Base-by-base conservation (phyloP, 169 alveolate species). In the Plasmodium vinckei region DNA sequence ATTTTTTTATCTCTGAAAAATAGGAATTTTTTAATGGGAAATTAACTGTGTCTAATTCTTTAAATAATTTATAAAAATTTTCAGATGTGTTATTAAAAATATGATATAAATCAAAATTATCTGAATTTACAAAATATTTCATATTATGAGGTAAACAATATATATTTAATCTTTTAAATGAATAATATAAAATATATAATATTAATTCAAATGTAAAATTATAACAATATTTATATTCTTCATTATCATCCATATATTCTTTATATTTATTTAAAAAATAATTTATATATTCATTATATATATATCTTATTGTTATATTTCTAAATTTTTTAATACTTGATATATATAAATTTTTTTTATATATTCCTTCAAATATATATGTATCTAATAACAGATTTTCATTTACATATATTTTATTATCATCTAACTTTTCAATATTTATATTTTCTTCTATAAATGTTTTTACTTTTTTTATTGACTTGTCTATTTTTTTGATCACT, bases 81-180 rank as follows among this genome's bases (percentile, higher is more conserved):
- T 82, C 84, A 1, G 90, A 70, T 2, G 57, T 61, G 51, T 68
- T 69, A n/a, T 82, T 67, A 61, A 68, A 69, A 67, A 82, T 25
- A 17, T 44, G 6, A 68, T 69, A 82, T 13, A 82, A 60, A 44
- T 46, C 44, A 56, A 82, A 82, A 47, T 17, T 33, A 61, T 82
- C 84, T 9, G 82, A 49, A 56, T 82, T 82, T 5, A 61, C 57
- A 56, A 67, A 82, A 25, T 69, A 4, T 6, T 59, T 82, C 42
- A 82, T 42, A 13, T 51, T 67, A 49, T 82, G 84, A 1, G 90
- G 90, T 1, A 82, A 70, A 56, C 90, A 82, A 44, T 68, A 72
- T 9, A 82, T 54, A 57, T 57, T 54, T 60, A 82, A 56, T 27
- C 90, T 82, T 27, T 25, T 65, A 42, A 82, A 67, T 9, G 54